Conservation (phyloP, 441 rosid genomes). For the Croton setiger region DNA sequence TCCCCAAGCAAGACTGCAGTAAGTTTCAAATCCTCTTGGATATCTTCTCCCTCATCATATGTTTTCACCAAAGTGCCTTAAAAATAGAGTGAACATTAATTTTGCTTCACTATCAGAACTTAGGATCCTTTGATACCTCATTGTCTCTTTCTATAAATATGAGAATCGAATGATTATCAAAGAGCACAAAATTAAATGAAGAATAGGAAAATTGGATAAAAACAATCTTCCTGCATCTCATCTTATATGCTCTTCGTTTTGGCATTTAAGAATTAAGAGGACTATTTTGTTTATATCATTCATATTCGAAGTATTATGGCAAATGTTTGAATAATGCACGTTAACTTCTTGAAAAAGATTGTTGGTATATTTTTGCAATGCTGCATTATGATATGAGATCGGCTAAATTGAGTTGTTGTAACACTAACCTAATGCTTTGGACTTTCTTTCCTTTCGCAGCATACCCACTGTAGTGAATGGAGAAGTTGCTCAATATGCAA, state of each 20-base stretch:
- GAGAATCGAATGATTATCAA: neutral
- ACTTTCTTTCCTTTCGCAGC: conserved; percentile 33
- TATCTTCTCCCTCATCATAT: neutral
- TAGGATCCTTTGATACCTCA: neutral
- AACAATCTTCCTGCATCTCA: no score
- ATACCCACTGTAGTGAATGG: conserved; percentile 45
- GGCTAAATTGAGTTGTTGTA: no score
- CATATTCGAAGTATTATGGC: neutral
- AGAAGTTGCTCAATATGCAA: conserved; percentile 42
- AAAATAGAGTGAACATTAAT: neutral
- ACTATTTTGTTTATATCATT: neutral
- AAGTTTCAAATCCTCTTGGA: conserved; percentile 30
- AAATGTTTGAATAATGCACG: neutral
- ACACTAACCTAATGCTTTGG: neutral
- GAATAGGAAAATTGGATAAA: neutral
- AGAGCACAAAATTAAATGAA: neutral
- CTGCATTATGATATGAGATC: no score
- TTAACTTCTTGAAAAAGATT: no score
- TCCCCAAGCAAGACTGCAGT: conserved; percentile 68
- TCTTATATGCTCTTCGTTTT: neutral
- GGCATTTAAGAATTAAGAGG: neutral
- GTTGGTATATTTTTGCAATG: no score
- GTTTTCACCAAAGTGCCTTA: neutral
- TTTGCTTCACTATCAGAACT: neutral
- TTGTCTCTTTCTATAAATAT: neutral